Base-by-base conservation (phyloP, 1,284 basidiomycete species). In the Volvariella volvacea region DNA sequence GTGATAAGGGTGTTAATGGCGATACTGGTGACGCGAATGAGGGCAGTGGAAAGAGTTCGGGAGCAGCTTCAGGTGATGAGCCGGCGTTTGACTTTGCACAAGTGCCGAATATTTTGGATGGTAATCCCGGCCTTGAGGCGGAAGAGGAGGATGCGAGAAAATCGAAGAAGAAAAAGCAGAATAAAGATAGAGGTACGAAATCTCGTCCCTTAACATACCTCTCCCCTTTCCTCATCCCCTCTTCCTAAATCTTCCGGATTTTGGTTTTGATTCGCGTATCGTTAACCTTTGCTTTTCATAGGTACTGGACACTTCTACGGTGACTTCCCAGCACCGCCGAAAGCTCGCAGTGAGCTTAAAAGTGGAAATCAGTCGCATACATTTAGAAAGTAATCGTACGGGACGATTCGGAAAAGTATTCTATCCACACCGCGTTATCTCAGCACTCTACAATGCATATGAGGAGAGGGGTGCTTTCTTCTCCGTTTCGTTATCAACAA, bases 31-130 rank as follows among this genome's bases (percentile, higher is more conserved):
- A 31, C 12, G 43, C 40, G 22, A 48, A 54, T 41, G 51, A 56
- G 17, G 22, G 10, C 15, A 14, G 6, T 12, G 28, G 28, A 42
- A 42, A 22, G 16, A 17, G 38, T 19, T 10, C 10, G 43, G 50
- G 53, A 46, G 48, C 53, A 25, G 51, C 32, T 39, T 51, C 56
- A 25, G 52, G 52, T 21, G 51, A 51, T 9, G 48, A 48, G 8
- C 54, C 52, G 22, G 53, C 52, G 34, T 93, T 92, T 58, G 88
- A 92, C 64, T 94, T 92, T 59, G 64, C 74, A 2, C 64, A 70
- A 3, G 79, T 76, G 33, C 78, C 86, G 8, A 92, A 91, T 58
- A 76, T 93, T 45, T 66, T 95, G 49, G 92, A 95, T 55, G 74
- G 78, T 49, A 68, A 70, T 39, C 69, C 71, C 10, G 65, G 70